Conservation (phyloP, 345 rosid genomes). For the Bruguiera gymnorhiza region DNA sequence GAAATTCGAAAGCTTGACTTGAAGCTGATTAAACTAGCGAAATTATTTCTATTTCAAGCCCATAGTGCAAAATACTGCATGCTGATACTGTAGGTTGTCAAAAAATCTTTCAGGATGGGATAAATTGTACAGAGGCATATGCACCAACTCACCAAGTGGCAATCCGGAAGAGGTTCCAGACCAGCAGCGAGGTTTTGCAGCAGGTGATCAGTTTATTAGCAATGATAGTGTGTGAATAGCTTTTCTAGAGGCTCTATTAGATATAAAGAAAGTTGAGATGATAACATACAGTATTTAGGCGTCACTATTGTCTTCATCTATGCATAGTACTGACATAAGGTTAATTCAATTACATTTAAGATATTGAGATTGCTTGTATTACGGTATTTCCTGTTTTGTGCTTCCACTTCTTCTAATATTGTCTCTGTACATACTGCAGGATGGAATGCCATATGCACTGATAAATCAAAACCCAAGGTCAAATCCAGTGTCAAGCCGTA, state of each 20-base stretch:
- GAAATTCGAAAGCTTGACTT: no score
- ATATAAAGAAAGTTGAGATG: not conserved
- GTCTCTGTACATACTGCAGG: constrained; percentile 34
- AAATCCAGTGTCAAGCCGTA: constrained; percentile 38
- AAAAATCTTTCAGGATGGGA: constrained; percentile 27
- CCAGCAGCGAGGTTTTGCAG: constrained; percentile 25
- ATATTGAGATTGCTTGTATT: constrained; percentile 1
- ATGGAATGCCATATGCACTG: constrained; percentile 29
- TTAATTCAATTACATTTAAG: not conserved
- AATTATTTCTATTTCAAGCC: no score
- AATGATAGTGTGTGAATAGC: not conserved
- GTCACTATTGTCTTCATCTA: not conserved
- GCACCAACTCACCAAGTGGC: constrained; percentile 25
- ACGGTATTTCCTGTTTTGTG: not conserved
- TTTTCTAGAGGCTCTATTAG: not conserved
- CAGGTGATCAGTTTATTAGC: constrained; percentile 36
- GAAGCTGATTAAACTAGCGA: no score
- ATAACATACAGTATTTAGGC: not conserved
- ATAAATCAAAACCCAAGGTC: constrained; percentile 36
- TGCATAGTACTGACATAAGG: not conserved
- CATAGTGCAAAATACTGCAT: no score
- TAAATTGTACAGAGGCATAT: constrained; percentile 27
- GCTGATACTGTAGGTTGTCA: no score
- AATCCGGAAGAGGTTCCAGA: constrained; percentile 26
- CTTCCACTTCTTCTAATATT: constrained; percentile 6